Base-by-base conservation (phyloP, 2,329 filamentous ascomycete genomes). In the Stromatinia cepivora region DNA sequence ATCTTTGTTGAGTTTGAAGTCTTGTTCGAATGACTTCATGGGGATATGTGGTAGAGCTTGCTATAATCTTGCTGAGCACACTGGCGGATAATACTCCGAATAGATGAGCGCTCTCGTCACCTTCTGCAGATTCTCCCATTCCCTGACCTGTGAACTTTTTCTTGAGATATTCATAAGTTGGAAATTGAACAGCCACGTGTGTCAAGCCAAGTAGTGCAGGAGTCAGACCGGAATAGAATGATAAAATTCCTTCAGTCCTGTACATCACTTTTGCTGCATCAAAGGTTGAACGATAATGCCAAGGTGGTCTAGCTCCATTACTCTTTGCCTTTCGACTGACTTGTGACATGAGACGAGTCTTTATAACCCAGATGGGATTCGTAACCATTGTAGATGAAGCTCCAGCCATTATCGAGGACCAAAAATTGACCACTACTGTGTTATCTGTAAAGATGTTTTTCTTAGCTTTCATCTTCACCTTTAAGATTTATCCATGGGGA, bases 361-460 rank as follows among this genome's bases (percentile, higher is more conserved):
- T 99, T 82, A 99, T 97, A 50, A 99, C 95, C 95, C 95, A 99
- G 71, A 99, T 99, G 0, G 95, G 95, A 80, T 98, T 99, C 34
- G 95, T 99, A 72, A 90, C 91, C 72, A 98, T 86, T 5, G 95
- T 99, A 74, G 94, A 97, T 82, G 92, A 97, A 71, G 89, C 93
- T 66, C 95, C 95, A 34, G 94, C 95, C 69, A 93, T 87, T 71
- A 99, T 88, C 13, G 95, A 97, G 31, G 95, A 95, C 83, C 92
- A 94, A 73, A 95, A 90, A 78, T 92, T 93, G 76, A 94, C 87
- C 57, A 93, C 79, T 82, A 92, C 90, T 77, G 87, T 88, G 78
- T 92, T 94, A 71, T 89, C 91, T 92, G 53, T 61, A 76, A 72
- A 66, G 39, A 75, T 46, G 22, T 54, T 48, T 50, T 75, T 42